phyloP scores from a whole-genome alignment of 345 rosid genomes.

The Lagerstroemia speciosa region DNA sequence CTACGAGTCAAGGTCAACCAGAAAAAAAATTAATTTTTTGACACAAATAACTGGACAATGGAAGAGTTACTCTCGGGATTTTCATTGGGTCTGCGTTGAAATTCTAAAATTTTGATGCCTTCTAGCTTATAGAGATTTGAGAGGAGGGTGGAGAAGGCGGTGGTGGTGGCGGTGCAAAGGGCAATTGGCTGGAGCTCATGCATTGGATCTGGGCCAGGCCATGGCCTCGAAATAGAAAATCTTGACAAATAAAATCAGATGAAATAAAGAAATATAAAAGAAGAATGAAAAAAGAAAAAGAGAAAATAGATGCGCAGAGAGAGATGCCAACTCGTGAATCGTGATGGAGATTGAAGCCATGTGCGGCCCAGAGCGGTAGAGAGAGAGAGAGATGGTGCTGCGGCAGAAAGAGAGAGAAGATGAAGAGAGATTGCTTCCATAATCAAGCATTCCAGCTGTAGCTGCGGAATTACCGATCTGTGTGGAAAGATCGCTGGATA shows the following conservation, averaged over 20 bases:
- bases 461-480: background rate
- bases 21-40: no score
- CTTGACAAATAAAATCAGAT: background rate
- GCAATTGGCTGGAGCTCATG: conserved; percentile 45
- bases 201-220: conserved; percentile 40
- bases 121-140: background rate
- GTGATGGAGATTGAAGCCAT: conserved; percentile 34
- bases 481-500: background rate
- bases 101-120: conserved; percentile 10
- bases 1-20: background rate
- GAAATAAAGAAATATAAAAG: background rate
- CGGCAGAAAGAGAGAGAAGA: no score
- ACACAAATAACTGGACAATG: background rate
- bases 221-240: background rate
- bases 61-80: conserved; percentile 43
- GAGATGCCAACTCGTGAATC: conserved; percentile 30
- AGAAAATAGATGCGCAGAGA: conserved; percentile 19
- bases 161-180: background rate
- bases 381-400: no score
- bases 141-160: background rate
- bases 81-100: conserved; percentile 26
- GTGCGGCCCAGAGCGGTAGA: conserved; percentile 14
- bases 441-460: background rate
- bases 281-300: no score
- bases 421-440: no score